Percentiles rank a stretch among this genome's conserved stretches.
Evolutionary conservation across 2,329 filamentous ascomycete genomes (phyloP).

Genomic region (Periconia digitata): DNA sequence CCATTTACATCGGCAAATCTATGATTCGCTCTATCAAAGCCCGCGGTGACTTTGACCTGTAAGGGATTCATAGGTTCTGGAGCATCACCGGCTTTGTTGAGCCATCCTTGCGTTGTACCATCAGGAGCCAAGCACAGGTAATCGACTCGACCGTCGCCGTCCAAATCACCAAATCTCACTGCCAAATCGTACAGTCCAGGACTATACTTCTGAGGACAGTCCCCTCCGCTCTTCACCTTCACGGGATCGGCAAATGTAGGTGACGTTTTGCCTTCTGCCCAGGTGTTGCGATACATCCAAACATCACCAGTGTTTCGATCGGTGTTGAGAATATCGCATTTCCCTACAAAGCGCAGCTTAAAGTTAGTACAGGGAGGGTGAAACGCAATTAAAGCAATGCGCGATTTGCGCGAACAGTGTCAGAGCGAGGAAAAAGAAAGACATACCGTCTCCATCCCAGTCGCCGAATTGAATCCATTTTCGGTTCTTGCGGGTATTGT

Average conservation of each 20-base stretch:
- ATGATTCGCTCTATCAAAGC: slow-evolving; percentile 40
- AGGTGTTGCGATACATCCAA: slow-evolving; percentile 28
- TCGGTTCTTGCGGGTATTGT: slow-evolving; percentile 20
- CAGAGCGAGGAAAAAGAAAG: too few relatives aligned
- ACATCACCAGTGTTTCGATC: slow-evolving; percentile 27
- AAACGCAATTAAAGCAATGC: too few relatives aligned
- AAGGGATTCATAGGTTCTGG: slow-evolving; percentile 12
- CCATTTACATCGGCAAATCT: slow-evolving; percentile 46
- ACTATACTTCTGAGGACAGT: slow-evolving; percentile 27
- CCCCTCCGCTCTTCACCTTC: slow-evolving; percentile 1
- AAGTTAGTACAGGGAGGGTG: too few relatives aligned
- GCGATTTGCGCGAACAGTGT: too few relatives aligned
- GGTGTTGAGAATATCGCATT: slow-evolving; percentile 38
- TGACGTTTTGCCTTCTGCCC: neutral
- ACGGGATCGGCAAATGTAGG: slow-evolving; percentile 1
- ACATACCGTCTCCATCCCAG: slow-evolving; percentile 46
- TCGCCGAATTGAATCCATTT: slow-evolving; percentile 39
- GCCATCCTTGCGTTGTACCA: slow-evolving; percentile 6
- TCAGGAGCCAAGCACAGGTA: slow-evolving; percentile 15
- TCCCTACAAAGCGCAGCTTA: too few relatives aligned
- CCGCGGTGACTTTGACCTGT: slow-evolving; percentile 12
- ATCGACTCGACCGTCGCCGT: slow-evolving; percentile 17
- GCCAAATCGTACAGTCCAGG: slow-evolving; percentile 27
- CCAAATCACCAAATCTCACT: slow-evolving; percentile 38
- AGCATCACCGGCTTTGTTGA: slow-evolving; percentile 32